Conservation (phyloP, 176 grass and related monocot species). For the Thalia dealbata region DNA sequence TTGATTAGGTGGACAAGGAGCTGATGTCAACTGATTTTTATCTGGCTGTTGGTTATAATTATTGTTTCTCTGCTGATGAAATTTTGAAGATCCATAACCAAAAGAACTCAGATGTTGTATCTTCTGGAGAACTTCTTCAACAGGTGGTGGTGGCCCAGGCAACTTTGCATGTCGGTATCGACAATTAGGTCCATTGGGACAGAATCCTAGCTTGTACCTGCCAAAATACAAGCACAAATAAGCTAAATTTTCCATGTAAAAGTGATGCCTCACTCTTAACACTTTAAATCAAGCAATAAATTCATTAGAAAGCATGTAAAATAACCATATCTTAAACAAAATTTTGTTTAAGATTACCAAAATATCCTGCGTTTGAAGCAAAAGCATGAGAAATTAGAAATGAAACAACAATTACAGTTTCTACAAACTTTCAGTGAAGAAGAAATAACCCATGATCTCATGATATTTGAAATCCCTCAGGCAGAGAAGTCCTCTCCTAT, state of each 20-base stretch:
- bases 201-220: constrained; percentile 99
- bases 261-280: background rate
- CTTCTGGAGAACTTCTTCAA: constrained; percentile 87
- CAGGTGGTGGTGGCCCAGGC: constrained; percentile 47
- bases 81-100: constrained; percentile 39
- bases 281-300: background rate
- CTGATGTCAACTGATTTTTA: constrained; percentile 41
- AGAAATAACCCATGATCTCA: no score
- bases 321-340: background rate
- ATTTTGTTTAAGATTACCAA: background rate
- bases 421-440: no score
- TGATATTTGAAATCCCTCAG: no score
- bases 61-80: constrained; percentile 51
- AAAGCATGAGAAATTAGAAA: background rate
- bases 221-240: constrained; percentile 1
- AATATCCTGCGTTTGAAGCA: background rate
- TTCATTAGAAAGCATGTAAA: background rate
- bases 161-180: constrained; percentile 75
- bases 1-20: constrained; percentile 46
- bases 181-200: constrained; percentile 81
- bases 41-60: constrained; percentile 58
- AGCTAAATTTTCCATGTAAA: background rate
- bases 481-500: no score
- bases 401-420: background rate
- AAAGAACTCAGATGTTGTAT: constrained; percentile 48